Conservation (phyloP, 2,329 filamentous ascomycete species). For the Exutisphaerella laricina region DNA sequence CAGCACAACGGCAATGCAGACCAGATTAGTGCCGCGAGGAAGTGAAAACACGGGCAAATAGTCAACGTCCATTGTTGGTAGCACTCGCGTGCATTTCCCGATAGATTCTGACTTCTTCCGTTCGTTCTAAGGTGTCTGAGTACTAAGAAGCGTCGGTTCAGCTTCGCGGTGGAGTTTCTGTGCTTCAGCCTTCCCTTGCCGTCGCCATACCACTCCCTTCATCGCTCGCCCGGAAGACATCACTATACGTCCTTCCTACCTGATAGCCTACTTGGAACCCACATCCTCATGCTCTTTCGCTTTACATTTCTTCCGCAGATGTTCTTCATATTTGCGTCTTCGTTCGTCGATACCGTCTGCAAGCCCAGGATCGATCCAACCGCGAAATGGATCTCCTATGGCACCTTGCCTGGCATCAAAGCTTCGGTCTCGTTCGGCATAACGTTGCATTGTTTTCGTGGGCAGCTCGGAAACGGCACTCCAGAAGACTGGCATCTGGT, state of each 20-base stretch:
- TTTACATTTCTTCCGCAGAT: constrained; percentile 5
- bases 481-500: constrained; percentile 14
- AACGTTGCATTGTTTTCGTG: constrained; percentile 13
- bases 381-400: constrained; percentile 18
- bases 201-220: background rate
- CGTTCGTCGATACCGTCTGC: constrained; percentile 19
- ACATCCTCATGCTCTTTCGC: background rate
- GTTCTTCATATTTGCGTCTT: constrained; percentile 10
- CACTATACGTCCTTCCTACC: background rate
- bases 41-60: no score
- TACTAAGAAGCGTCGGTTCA: no score
- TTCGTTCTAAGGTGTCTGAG: no score
- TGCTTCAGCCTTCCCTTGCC: no score
- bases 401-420: constrained; percentile 19
- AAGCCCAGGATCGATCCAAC: constrained; percentile 19
- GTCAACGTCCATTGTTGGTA: no score
- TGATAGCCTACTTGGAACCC: background rate
- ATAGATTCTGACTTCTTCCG: no score
- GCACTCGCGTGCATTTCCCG: no score
- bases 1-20: no score
- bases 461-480: constrained; percentile 13
- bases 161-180: no score
- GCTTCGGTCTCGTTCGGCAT: constrained; percentile 17
- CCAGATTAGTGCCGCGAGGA: no score
- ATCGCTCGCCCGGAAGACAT: background rate